Evolutionary conservation across 2,329 filamentous ascomycete species (phyloP).

Genomic region (Raffaelea albimanens): DNA sequence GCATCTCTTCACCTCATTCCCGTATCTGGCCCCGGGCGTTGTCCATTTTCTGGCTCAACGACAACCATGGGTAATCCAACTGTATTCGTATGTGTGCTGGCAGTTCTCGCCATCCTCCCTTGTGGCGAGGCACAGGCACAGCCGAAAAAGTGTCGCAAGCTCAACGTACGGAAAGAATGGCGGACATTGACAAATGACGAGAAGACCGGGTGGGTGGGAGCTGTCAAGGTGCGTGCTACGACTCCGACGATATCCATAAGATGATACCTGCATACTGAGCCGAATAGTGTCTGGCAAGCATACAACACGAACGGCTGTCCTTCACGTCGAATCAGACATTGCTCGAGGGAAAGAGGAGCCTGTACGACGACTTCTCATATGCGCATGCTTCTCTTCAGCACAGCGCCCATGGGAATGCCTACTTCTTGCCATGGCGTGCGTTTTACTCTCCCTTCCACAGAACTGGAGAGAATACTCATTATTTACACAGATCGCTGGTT

Average conservation of each 20-base stretch:
- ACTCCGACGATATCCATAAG: not conserved
- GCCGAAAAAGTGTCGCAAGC: not conserved
- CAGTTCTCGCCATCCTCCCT: not conserved
- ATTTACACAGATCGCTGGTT: constrained; percentile 1
- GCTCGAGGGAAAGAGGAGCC: not conserved
- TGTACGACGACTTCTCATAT: constrained; percentile 3
- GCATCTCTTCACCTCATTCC: too few species aligned
- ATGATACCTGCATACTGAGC: not conserved
- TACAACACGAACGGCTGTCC: constrained; percentile 1
- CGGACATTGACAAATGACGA: constrained; percentile 1
- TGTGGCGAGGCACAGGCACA: not conserved
- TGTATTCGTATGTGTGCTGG: not conserved
- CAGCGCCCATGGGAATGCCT: constrained; percentile 1
- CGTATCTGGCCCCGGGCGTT: too few species aligned
- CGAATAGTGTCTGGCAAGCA: not conserved
- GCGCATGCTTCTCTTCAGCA: not conserved
- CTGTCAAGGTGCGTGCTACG: not conserved
- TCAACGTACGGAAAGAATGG: constrained; percentile 1
- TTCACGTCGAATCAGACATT: not conserved
- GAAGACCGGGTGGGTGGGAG: constrained; percentile 1
- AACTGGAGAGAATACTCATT: too few species aligned
- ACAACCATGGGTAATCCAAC: not conserved
- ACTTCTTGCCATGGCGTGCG: constrained; percentile 2
- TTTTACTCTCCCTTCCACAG: not conserved
- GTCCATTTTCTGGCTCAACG: not conserved